phyloP scores from a whole-genome alignment of 352 stramenopile genomes.

The Pythium coloratum region DNA sequence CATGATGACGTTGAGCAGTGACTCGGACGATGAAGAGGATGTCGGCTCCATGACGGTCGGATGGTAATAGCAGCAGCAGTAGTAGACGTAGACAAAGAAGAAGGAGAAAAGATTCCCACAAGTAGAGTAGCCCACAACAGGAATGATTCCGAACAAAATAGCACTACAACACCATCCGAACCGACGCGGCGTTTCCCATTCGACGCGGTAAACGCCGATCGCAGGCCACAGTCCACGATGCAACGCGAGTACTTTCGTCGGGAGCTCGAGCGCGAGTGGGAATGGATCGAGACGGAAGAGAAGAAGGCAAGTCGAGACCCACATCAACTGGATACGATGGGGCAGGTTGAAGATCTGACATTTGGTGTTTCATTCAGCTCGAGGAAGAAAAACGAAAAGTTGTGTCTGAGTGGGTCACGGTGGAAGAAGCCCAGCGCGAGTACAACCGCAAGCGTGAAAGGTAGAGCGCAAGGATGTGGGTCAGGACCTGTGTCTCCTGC shows the following conservation, averaged over 20 bases:
- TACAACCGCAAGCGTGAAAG: conserved; percentile 61
- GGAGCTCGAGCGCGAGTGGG: conserved; percentile 66
- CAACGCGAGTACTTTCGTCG: conserved; percentile 51
- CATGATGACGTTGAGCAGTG: conserved; percentile 62
- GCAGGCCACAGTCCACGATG: conserved; percentile 15
- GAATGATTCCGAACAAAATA: conserved; percentile 6
- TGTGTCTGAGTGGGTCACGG: conserved; percentile 61
- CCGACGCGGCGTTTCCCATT: conserved; percentile 10
- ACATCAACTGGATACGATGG: neutral
- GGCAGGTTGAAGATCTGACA: neutral
- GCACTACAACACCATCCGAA: conserved; percentile 8
- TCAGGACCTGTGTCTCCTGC: neutral
- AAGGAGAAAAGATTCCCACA: conserved; percentile 1
- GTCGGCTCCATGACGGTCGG: conserved; percentile 79
- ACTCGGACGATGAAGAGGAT: conserved; percentile 74
- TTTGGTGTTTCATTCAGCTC: conserved; percentile 32
- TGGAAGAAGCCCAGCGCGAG: conserved; percentile 66
- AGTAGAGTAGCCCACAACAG: conserved; percentile 10
- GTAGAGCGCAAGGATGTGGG: conserved; percentile 29
- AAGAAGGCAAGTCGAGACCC: conserved; percentile 42
- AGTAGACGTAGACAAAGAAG: neutral
- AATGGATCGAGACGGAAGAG: conserved; percentile 51
- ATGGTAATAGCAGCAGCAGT: conserved; percentile 40
- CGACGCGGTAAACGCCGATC: neutral
- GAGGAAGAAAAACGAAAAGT: conserved; percentile 77